Percentiles rank a stretch among this genome's conserved stretches.
These are phyloP conservation scores for Phytophthora vignae DNA, from an alignment of 352 stramenopile species.

Conservation along the genomic window DNA sequence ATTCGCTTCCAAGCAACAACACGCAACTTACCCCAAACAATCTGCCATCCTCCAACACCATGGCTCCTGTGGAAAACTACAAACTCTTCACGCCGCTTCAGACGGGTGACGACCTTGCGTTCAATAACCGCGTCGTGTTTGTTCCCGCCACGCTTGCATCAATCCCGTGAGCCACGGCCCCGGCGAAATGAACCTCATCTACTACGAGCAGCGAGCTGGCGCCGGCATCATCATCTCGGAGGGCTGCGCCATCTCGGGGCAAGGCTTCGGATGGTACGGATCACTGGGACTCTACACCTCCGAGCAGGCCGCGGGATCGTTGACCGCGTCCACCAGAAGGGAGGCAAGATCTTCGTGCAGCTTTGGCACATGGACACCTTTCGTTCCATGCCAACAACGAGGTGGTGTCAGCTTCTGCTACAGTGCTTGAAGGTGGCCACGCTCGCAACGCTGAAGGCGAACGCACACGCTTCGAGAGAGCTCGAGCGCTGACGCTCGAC, in stretches of 20 bases:
- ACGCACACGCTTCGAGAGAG: conserved; percentile 22
- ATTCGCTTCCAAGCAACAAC: too few species aligned
- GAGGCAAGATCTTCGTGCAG: conserved; percentile 80
- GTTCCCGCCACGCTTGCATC: conserved; percentile 50
- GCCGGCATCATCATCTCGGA: conserved; percentile 62
- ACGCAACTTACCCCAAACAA: too few species aligned
- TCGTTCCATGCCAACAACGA: conserved; percentile 57
- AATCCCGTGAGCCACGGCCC: conserved; percentile 27
- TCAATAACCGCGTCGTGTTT: conserved; percentile 60
- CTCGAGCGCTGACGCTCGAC: conserved; percentile 33
- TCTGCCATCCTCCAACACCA: neutral
- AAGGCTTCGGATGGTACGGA: conserved; percentile 42
- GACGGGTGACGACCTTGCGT: conserved; percentile 29
- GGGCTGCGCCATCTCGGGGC: conserved; percentile 43
- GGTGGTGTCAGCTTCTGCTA: conserved; percentile 52
- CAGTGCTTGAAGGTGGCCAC: conserved; percentile 20
- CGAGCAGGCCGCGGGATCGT: too few species aligned
- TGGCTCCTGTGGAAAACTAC: conserved; percentile 37
- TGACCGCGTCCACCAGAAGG: conserved; percentile 74
- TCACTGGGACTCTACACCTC: too few species aligned
- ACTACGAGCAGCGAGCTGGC: conserved; percentile 51
- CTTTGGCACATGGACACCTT: conserved; percentile 87
- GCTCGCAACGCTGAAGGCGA: conserved; percentile 40
- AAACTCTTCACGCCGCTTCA: conserved; percentile 46
- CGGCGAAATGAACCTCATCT: conserved; percentile 38